These are phyloP conservation scores for Cicer pinnatifidum DNA, from an alignment of 306 rosid species.

Conservation along the genomic window DNA sequence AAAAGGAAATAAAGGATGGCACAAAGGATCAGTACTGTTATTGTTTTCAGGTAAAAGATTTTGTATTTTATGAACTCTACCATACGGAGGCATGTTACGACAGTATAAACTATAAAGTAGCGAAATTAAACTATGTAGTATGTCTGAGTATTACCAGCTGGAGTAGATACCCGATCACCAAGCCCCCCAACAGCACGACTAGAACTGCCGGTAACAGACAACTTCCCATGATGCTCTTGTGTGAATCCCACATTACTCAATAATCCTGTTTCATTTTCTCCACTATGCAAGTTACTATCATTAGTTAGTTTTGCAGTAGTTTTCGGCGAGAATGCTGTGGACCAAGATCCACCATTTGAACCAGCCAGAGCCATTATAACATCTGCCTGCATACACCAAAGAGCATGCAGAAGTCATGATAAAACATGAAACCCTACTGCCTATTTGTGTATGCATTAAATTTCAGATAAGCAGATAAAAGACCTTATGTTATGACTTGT, in stretches of 20 bases:
- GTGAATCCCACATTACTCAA: slow-evolving; percentile 52
- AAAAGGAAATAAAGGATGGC: not conserved
- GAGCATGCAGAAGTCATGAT: slow-evolving; percentile 34
- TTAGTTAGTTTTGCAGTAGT: slow-evolving; percentile 54
- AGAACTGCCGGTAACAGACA: slow-evolving; percentile 58
- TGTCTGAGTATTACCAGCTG: slow-evolving; percentile 55
- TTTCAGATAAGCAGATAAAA: slow-evolving; percentile 31
- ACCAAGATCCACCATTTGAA: slow-evolving; percentile 98
- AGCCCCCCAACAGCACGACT: slow-evolving; percentile 54
- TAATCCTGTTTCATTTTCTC: slow-evolving; percentile 68
- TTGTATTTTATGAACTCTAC: not conserved
- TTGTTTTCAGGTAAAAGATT: not conserved
- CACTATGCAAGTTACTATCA: slow-evolving; percentile 59
- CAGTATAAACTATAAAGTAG: slow-evolving; percentile 22
- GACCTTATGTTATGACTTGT: slow-evolving; percentile 1
- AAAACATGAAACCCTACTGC: slow-evolving; percentile 28
- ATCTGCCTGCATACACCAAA: slow-evolving; percentile 71
- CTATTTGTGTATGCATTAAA: slow-evolving; percentile 11
- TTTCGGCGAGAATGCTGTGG: slow-evolving; percentile 79
- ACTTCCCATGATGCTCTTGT: slow-evolving; percentile 65
- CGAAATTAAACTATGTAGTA: slow-evolving; percentile 17
- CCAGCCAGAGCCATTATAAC: slow-evolving; percentile 97
- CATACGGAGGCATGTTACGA: not conserved
- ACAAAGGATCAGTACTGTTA: not conserved
- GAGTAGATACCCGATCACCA: slow-evolving; percentile 57